Evolutionary conservation across 1,284 basidiomycete genomes (phyloP), one percentile per base, ranked within the genome.

Genomic region (Quambalaria eucalypti): DNA sequence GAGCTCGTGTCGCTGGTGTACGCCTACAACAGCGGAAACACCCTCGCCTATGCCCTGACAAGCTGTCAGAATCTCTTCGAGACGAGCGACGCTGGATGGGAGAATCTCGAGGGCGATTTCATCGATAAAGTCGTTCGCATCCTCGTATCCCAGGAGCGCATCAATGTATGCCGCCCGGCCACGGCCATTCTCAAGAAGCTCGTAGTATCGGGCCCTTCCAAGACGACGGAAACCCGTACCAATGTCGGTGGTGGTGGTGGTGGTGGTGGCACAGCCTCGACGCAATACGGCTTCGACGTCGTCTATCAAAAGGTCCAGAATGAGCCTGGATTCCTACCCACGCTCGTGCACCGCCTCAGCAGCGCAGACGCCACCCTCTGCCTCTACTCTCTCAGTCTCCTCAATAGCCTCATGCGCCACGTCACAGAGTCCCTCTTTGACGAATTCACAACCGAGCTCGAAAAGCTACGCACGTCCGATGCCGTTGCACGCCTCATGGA

Each of bases 161-260:
- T 92, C 79, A 98, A 98, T 64, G 87, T 97, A 61, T 88, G 89
- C 65, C 85, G 92, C n/a, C 92, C 92, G 10, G 90, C 92, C 1
- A 95, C 90, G n/a, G 85, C 87, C 44, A 91, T 93, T 56, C 80
- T 93, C 57, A 88, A 89, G 78, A 86, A 86, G 65, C 82, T 92
- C 19, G 87, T 91, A 25, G 54, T 72, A 6, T 66, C 65, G 3
- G 68, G 66, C 4, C 59, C 64, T 5, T 26, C 62, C 26, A 59
- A 64, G 23, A 61, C 66, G 28, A 59, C 66, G 26, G 54, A 57
- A 28, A 61, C 61, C n/a, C 58, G 63, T 19, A 12, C 46, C 2
- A 30, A 51, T 21, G 14, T 36, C 25, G 47, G 48, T 5, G 40
- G 40, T 10, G 19, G 25, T 10, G 25, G 9, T 19, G 40, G 40